Conservation (phyloP, 306 rosid species). For the Datisca glomerata region DNA sequence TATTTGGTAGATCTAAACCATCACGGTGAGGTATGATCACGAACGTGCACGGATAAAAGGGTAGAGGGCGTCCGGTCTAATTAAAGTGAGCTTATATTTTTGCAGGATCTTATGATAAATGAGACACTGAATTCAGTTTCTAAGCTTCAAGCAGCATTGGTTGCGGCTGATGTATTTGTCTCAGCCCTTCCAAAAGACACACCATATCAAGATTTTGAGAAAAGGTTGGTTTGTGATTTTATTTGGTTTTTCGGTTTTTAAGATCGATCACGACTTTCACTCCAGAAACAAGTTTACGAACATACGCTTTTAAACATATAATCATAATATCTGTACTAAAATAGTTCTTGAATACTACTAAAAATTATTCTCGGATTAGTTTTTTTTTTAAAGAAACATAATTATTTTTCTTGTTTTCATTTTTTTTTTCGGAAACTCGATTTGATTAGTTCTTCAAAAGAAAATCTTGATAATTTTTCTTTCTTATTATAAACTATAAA, state of each 20-base stretch:
- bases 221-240: slow-evolving; percentile 21
- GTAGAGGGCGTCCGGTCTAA: no score
- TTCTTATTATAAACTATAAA: no score
- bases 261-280: no score
- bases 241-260: no score
- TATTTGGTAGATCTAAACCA: slow-evolving; percentile 21
- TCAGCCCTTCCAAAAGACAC: slow-evolving; percentile 24
- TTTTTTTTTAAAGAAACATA: no score
- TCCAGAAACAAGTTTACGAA: no score
- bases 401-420: not conserved
- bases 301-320: no score
- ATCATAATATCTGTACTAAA: no score
- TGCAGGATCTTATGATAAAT: slow-evolving; percentile 34
- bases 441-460: no score
- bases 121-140: slow-evolving; percentile 23
- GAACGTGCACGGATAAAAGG: not conserved
- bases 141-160: slow-evolving; percentile 26
- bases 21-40: slow-evolving; percentile 27
- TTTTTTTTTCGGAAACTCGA: not conserved
- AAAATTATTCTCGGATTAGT: no score
- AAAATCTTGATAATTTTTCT: not conserved
- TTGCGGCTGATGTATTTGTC: slow-evolving; percentile 19
- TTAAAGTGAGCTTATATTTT: no score
- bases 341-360: no score
- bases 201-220: slow-evolving; percentile 18